Conservation (phyloP, 352 stramenopile species). For the Phytophthora macrochlamydospora region DNA sequence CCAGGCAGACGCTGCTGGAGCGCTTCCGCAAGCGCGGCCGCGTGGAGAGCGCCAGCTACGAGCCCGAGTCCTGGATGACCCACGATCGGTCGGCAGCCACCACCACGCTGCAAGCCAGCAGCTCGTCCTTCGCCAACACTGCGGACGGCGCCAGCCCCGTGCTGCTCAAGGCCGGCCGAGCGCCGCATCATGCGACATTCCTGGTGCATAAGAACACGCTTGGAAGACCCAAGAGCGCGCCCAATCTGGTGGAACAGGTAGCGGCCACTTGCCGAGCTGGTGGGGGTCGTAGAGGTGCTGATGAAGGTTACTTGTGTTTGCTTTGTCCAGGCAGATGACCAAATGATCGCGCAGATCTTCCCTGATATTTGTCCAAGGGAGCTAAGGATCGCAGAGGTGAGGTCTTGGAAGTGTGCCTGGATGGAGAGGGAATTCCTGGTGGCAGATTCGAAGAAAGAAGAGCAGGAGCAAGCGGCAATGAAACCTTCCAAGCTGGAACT, state of each 20-base stretch:
- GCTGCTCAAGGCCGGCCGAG: slow-evolving; percentile 13
- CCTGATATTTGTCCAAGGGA: slow-evolving; percentile 81
- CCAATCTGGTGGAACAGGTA: slow-evolving; percentile 36
- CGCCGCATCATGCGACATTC: slow-evolving; percentile 25
- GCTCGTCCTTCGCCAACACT: slow-evolving; percentile 29
- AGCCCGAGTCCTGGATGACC: slow-evolving; percentile 12
- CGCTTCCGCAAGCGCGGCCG: slow-evolving; percentile 65
- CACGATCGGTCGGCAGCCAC: background rate
- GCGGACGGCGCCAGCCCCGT: slow-evolving; percentile 6
- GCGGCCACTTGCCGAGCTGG: background rate
- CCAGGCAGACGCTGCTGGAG: slow-evolving; percentile 47
- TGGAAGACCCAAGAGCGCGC: slow-evolving; percentile 20
- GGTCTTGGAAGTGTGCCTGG: slow-evolving; percentile 80
- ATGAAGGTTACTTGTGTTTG: background rate
- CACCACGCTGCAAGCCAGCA: slow-evolving; percentile 14
- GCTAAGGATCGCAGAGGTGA: slow-evolving; percentile 80
- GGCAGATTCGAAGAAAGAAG: background rate
- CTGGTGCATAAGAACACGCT: slow-evolving; percentile 22
- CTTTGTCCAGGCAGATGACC: slow-evolving; percentile 39
- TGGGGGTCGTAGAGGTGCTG: slow-evolving; percentile 1
- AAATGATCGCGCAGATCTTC: slow-evolving; percentile 75
- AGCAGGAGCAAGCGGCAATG: background rate
- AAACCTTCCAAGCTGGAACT: too few species aligned
- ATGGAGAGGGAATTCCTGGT: slow-evolving; percentile 52
- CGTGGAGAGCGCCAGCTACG: slow-evolving; percentile 67